phyloP scores from a whole-genome alignment of 805 yeast genomes.

The Torulaspora franciscae region DNA sequence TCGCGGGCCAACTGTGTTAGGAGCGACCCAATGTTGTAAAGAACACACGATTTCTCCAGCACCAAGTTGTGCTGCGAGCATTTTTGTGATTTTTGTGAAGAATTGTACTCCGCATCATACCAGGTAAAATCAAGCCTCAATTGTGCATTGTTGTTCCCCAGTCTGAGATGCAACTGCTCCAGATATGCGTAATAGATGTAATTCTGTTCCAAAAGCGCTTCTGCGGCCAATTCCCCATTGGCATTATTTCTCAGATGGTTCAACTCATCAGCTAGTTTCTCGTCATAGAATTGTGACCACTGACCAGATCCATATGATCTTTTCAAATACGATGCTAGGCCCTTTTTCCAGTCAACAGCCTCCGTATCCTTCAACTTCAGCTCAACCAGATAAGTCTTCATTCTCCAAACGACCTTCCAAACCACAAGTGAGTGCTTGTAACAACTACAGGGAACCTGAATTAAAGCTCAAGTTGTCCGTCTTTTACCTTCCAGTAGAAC shows the following conservation, averaged over 20 bases:
- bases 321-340: conserved; percentile 29
- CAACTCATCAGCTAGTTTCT: conserved; percentile 24
- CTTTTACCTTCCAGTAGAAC: neutral
- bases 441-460: neutral
- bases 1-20: conserved; percentile 48
- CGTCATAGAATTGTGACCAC: conserved; percentile 33
- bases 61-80: conserved; percentile 75
- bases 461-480: conserved; percentile 1
- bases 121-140: conserved; percentile 65
- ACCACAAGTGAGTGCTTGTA: neutral
- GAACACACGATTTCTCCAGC: conserved; percentile 80
- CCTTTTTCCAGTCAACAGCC: conserved; percentile 30
- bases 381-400: conserved; percentile 27
- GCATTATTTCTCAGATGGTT: conserved; percentile 31
- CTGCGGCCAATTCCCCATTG: conserved; percentile 32
- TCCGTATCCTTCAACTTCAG: conserved; percentile 33
- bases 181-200: conserved; percentile 74
- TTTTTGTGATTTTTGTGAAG: conserved; percentile 30
- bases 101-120: conserved; percentile 64
- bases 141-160: conserved; percentile 59
- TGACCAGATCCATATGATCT: conserved; percentile 31
- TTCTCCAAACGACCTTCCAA: conserved; percentile 2
- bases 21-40: conserved; percentile 72
- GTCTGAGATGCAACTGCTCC: conserved; percentile 70
- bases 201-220: conserved; percentile 32